Percentiles rank a stretch among this genome's conserved stretches.
phyloP scores from a whole-genome alignment of 2,329 filamentous ascomycete species.

The Fusarium compactum region DNA sequence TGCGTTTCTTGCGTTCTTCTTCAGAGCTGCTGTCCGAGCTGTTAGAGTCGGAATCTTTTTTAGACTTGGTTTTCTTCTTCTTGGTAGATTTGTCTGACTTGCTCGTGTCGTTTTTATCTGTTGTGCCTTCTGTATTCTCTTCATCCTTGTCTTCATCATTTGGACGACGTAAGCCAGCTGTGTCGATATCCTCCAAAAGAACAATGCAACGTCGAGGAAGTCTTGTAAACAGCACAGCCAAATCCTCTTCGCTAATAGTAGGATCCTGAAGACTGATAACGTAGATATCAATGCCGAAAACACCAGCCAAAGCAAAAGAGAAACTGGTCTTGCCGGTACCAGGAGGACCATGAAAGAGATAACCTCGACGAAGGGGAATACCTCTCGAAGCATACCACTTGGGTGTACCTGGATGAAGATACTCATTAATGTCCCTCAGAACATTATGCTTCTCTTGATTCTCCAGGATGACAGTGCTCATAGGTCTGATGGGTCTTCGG shows the following conservation, averaged over 20 bases:
- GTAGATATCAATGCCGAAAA: slow-evolving; percentile 75
- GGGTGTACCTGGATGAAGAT: slow-evolving; percentile 76
- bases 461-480: slow-evolving; percentile 82
- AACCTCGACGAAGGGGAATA: slow-evolving; percentile 81
- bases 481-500: slow-evolving; percentile 74
- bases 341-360: slow-evolving; percentile 81
- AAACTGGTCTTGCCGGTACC: slow-evolving; percentile 80
- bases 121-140: slow-evolving; percentile 27
- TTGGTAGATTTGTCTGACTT: slow-evolving; percentile 23
- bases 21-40: slow-evolving; percentile 45
- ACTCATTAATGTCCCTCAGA: slow-evolving; percentile 80
- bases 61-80: slow-evolving; percentile 47
- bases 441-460: slow-evolving; percentile 73
- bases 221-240: slow-evolving; percentile 69
- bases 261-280: slow-evolving; percentile 69
- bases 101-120: slow-evolving; percentile 3
- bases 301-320: slow-evolving; percentile 73
- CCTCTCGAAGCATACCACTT: slow-evolving; percentile 81
- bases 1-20: slow-evolving; percentile 38
- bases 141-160: slow-evolving; percentile 49
- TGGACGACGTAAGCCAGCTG: slow-evolving; percentile 67
- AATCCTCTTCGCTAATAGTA: slow-evolving; percentile 71
- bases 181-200: slow-evolving; percentile 77
- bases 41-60: slow-evolving; percentile 43
- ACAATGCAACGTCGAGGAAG: slow-evolving; percentile 74